These are phyloP conservation scores for Vigna hirtella DNA, from an alignment of 306 rosid genomes.

Conservation along the genomic window DNA sequence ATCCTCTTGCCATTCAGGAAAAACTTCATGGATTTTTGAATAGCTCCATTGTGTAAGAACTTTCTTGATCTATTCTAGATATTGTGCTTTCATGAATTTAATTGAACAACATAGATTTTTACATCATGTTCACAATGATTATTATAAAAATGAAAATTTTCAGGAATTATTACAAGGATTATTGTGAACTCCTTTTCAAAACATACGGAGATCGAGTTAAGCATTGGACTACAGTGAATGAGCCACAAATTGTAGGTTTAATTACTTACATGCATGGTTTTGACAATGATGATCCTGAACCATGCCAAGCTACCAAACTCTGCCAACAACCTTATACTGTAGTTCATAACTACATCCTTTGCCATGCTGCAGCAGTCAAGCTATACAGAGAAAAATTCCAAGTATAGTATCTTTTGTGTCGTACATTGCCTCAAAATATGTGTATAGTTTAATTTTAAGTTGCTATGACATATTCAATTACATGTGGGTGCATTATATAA, in stretches of 20 bases:
- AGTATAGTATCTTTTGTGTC: constrained; percentile 18
- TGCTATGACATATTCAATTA: no score
- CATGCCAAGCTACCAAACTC: constrained; percentile 16
- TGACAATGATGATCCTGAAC: constrained; percentile 39
- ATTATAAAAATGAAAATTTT: neutral
- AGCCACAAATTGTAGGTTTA: constrained; percentile 40
- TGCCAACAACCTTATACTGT: constrained; percentile 50
- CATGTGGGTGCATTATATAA: no score
- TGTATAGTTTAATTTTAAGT: no score
- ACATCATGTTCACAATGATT: neutral
- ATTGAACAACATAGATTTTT: neutral
- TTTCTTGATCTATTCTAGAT: neutral
- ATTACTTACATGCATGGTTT: constrained; percentile 40
- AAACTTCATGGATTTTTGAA: constrained; percentile 40
- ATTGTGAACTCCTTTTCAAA: constrained; percentile 48
- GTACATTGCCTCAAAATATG: no score
- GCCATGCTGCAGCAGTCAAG: constrained; percentile 46
- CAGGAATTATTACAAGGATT: constrained; percentile 52
- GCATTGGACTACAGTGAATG: constrained; percentile 54
- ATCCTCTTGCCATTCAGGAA: constrained; percentile 27
- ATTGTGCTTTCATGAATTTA: neutral
- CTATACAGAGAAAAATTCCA: constrained; percentile 47
- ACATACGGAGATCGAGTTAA: constrained; percentile 57
- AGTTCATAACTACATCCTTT: constrained; percentile 49
- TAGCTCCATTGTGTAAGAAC: constrained; percentile 46